phyloP scores from a whole-genome alignment of 495 filamentous ascomycete species.

The Penicillium coffeae region DNA sequence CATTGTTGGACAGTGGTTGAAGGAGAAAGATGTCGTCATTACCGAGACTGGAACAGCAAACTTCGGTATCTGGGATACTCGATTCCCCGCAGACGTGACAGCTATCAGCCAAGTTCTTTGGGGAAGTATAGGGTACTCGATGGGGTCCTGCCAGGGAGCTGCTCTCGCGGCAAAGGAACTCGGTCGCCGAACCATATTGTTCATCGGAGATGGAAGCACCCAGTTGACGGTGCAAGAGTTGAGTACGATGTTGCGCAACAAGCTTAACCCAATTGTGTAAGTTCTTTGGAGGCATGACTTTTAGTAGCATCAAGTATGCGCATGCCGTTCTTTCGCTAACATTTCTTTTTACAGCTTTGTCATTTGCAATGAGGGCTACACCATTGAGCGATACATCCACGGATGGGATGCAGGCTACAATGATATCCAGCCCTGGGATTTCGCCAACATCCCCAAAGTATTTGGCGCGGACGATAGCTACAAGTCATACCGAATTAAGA shows the following conservation, averaged over 20 bases:
- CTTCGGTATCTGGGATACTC: constrained; percentile 87
- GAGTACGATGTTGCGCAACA: constrained; percentile 77
- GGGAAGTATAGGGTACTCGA: constrained; percentile 83
- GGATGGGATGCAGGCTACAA: constrained; percentile 74
- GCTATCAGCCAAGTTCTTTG: constrained; percentile 83
- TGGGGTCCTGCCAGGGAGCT: constrained; percentile 74
- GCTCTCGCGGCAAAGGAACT: constrained; percentile 66
- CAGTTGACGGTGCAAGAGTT: constrained; percentile 84
- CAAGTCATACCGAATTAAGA: constrained; percentile 66
- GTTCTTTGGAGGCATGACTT: too few relatives aligned
- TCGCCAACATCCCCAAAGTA: constrained; percentile 58
- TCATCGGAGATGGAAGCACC: constrained; percentile 83
- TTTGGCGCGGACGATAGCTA: constrained; percentile 63
- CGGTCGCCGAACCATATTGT: constrained; percentile 69
- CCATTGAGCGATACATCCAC: constrained; percentile 54
- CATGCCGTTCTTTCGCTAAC: constrained; percentile 4
- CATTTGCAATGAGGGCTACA: constrained; percentile 55
- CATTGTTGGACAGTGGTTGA: constrained; percentile 70
- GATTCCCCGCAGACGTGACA: constrained; percentile 70
- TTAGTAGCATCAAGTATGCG: too few relatives aligned
- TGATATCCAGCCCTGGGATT: constrained; percentile 72
- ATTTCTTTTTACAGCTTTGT: constrained; percentile 45
- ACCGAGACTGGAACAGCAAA: constrained; percentile 88
- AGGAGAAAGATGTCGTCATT: constrained; percentile 72
- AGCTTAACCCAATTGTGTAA: constrained; percentile 75